Percentiles rank a stretch among this genome's conserved stretches.
Conservation (phyloP, 805 yeast species). For the Grigorovia transvaalensis region DNA sequence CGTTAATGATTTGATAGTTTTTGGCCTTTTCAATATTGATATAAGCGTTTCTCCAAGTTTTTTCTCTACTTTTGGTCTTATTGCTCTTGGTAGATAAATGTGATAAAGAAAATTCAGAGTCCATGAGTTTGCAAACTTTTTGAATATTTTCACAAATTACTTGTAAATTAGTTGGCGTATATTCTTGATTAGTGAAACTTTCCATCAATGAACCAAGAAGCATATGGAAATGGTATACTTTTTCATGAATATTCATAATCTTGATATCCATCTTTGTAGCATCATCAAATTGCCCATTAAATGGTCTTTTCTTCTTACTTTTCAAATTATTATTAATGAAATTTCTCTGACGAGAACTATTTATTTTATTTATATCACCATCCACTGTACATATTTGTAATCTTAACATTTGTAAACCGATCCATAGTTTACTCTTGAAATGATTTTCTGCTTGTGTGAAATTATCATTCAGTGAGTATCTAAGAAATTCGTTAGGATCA, state of each 20-base stretch:
- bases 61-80: background rate
- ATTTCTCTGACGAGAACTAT: background rate
- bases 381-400: constrained; percentile 5
- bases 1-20: constrained; percentile 7
- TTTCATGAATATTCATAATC: constrained; percentile 7
- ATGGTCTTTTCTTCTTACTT: background rate
- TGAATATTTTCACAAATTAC: constrained; percentile 7
- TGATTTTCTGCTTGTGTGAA: background rate
- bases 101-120: constrained; percentile 8
- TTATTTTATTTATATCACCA: constrained; percentile 5
- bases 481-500: constrained; percentile 6
- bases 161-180: constrained; percentile 3
- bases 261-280: constrained; percentile 2
- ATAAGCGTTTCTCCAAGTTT: constrained; percentile 7
- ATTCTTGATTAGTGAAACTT: constrained; percentile 1
- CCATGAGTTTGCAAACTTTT: constrained; percentile 4
- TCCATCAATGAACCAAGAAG: constrained; percentile 5
- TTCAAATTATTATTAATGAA: background rate
- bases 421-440: constrained; percentile 13
- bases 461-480: constrained; percentile 2
- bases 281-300: background rate
- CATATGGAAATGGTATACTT: constrained; percentile 12
- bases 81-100: background rate
- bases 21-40: constrained; percentile 4
- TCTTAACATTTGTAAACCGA: constrained; percentile 11